phyloP scores from a whole-genome alignment of 306 rosid genomes.

The Ormosia emarginata region DNA sequence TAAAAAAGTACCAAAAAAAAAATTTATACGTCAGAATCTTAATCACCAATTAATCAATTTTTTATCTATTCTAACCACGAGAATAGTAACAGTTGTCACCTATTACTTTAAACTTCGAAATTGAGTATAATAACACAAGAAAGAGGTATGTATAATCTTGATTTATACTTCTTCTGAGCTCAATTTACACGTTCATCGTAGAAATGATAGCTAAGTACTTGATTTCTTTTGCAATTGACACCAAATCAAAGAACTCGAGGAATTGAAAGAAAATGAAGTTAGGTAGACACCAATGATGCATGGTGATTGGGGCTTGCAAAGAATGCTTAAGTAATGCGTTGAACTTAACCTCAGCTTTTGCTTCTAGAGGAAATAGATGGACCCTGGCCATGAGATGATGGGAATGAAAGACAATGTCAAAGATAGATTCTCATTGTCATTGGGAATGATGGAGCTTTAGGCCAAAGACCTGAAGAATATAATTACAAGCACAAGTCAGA shows the following conservation, averaged over 20 bases:
- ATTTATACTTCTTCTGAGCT: not conserved
- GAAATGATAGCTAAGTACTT: slow-evolving; percentile 13
- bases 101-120: not conserved
- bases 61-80: not conserved
- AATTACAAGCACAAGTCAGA: slow-evolving; percentile 29
- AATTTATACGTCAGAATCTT: not conserved
- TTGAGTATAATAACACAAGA: not conserved
- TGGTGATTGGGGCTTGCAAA: slow-evolving; percentile 9
- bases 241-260: not conserved
- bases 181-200: not conserved
- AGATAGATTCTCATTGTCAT: slow-evolving; percentile 29
- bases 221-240: slow-evolving; percentile 15
- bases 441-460: slow-evolving; percentile 39
- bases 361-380: slow-evolving; percentile 30
- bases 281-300: slow-evolving; percentile 35
- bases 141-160: not conserved
- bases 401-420: slow-evolving; percentile 9
- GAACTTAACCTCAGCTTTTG: slow-evolving; percentile 27
- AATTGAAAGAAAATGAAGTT: slow-evolving; percentile 24
- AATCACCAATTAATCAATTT: not conserved
- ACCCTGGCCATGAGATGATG: slow-evolving; percentile 10
- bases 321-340: slow-evolving; percentile 26
- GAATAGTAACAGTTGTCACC: not conserved
- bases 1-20: no score
- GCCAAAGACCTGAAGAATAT: slow-evolving; percentile 8